Conservation (phyloP, 176 grass and related monocot genomes). For the Juncus effusus region DNA sequence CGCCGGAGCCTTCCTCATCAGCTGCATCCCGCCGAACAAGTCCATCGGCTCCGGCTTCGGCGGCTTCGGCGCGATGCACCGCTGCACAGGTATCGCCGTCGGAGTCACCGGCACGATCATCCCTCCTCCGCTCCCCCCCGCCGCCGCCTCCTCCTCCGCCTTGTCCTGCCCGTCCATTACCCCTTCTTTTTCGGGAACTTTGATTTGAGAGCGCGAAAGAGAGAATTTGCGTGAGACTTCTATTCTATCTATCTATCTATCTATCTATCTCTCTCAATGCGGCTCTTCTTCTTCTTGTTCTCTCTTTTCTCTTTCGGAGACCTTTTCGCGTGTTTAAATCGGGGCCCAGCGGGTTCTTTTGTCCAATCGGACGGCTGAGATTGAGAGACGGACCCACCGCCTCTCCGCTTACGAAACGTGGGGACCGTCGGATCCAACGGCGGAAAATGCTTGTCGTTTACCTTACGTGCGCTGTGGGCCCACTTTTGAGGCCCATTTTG, state of each 20-base stretch:
- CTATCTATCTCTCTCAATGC: not conserved
- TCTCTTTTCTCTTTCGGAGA: constrained; percentile 23
- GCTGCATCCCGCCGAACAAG: constrained; percentile 38
- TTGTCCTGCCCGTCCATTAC: not conserved
- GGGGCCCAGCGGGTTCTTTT: constrained; percentile 28
- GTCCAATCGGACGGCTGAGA: constrained; percentile 30
- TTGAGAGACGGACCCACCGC: constrained; percentile 47
- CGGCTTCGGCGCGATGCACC: constrained; percentile 45
- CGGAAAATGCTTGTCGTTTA: constrained; percentile 40
- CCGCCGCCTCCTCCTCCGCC: constrained; percentile 7
- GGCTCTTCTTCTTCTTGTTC: constrained; percentile 31
- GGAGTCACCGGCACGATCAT: constrained; percentile 26
- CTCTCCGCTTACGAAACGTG: constrained; percentile 30
- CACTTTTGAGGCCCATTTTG: not conserved
- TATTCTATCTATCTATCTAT: not conserved
- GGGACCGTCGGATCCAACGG: constrained; percentile 59
- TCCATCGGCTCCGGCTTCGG: constrained; percentile 61
- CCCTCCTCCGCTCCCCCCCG: not conserved
- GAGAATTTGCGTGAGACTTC: constrained; percentile 26
- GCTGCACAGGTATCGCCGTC: constrained; percentile 28
- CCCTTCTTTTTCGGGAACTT: not conserved
- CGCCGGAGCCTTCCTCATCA: constrained; percentile 40
- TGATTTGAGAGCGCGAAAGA: constrained; percentile 14
- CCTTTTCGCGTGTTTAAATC: constrained; percentile 39
- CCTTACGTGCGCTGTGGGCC: constrained; percentile 19